phyloP scores from a whole-genome alignment of 2,329 filamentous ascomycete genomes.

The Pseudogymnoascus sp. region DNA sequence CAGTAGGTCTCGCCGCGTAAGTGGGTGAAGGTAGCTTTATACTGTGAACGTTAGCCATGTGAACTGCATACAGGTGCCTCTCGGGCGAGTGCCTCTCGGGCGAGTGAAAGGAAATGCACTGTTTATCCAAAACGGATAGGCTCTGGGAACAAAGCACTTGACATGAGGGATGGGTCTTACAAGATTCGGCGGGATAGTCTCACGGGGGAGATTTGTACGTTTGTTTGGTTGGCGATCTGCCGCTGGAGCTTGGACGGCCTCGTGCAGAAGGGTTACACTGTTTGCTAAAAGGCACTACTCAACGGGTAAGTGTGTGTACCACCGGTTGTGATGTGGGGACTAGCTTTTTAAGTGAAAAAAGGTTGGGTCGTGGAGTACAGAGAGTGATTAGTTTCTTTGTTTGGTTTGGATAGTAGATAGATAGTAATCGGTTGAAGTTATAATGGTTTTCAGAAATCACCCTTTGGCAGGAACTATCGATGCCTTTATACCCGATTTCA shows the following conservation, averaged over 20 bases:
- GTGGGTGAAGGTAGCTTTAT: not conserved
- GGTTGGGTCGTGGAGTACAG: not conserved
- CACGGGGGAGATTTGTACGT: constrained; percentile 4
- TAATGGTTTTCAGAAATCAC: not conserved
- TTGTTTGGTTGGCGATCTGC: not conserved
- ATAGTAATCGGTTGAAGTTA: not conserved
- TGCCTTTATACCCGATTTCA: not conserved
- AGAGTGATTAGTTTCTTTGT: constrained; percentile 8
- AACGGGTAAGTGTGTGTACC: constrained; percentile 9
- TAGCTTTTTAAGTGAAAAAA: constrained; percentile 4
- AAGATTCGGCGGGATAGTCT: constrained; percentile 1
- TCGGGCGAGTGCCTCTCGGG: not conserved
- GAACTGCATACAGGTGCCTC: not conserved
- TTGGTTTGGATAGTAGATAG: not conserved
- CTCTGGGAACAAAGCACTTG: not conserved
- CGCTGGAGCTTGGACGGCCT: not conserved
- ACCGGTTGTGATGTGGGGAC: constrained; percentile 4
- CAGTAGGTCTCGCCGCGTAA: not conserved
- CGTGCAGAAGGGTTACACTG: constrained; percentile 6
- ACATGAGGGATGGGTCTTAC: not conserved
- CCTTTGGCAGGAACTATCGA: not conserved
- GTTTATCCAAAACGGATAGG: not conserved
- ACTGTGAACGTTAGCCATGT: constrained; percentile 2
- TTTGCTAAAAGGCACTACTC: constrained; percentile 4
- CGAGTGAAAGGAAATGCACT: constrained; percentile 2